Percentiles rank a stretch among this genome's conserved stretches.
These are phyloP conservation scores for Chlamydomonas sphaeroides DNA, from an alignment of 139 green algal species.

Conservation along the genomic window DNA sequence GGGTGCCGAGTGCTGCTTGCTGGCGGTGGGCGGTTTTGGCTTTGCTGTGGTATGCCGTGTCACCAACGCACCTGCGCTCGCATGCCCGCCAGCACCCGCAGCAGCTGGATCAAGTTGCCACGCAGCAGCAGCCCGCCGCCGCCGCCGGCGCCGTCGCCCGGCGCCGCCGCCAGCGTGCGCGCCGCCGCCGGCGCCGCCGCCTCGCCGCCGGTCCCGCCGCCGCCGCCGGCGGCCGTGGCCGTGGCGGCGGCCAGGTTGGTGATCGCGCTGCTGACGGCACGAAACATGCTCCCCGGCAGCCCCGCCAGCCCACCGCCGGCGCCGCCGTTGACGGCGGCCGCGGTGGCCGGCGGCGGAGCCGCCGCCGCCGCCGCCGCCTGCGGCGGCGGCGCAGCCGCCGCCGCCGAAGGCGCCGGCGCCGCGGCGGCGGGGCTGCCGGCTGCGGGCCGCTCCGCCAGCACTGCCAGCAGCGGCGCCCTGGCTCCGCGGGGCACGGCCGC, in stretches of 20 bases:
- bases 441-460: not conserved
- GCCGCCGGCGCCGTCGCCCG: not conserved
- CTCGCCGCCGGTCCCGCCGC: no score
- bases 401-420: not conserved
- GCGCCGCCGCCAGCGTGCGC: not conserved
- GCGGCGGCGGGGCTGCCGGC: no score
- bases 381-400: not conserved
- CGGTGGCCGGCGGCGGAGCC: not conserved
- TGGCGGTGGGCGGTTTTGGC: no score
- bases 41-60: no score
- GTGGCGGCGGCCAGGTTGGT: not conserved
- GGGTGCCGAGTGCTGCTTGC: no score
- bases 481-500: conserved; percentile 40
- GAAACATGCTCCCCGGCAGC: not conserved
- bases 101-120: conserved; percentile 25
- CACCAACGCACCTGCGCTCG: conserved; percentile 31
- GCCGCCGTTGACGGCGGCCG: not conserved
- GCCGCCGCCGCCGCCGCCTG: not conserved
- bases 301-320: not conserved
- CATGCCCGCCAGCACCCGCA: conserved; percentile 39
- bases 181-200: not conserved
- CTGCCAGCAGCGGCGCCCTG: not conserved
- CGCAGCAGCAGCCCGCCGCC: not conserved
- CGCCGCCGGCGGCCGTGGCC: not conserved
- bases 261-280: not conserved